Evolutionary conservation across 2,329 filamentous ascomycete genomes (phyloP), one percentile per base, ranked within the genome.

Genomic region (Apiospora malaysiana): DNA sequence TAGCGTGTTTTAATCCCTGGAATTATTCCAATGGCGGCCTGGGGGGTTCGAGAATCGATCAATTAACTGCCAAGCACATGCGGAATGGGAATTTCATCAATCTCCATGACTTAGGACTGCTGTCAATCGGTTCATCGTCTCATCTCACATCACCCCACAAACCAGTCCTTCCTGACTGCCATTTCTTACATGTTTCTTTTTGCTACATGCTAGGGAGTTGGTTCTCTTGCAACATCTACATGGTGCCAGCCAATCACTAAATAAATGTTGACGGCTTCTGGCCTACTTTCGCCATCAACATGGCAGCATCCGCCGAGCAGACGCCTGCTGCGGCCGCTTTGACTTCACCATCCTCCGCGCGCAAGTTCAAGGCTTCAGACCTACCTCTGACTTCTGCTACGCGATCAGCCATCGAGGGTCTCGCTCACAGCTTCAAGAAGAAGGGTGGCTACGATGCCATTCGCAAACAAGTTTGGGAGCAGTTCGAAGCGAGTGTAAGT

Each of bases 401-500:
- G 69, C 87, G 92, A 74, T 87, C 88, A 1, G 90, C 91, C 1
- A 94, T 95, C 70, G 93, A 95, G 76, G 88, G 87, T 21, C 87
- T 95, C 27, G 89, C 93, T n/a, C 91, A 93, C 78, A 91, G 88
- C 14, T 95, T 95, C 83, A 95, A 95, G 82, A 95, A 95, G 83
- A 94, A 94, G 81, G 93, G 93, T 72, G 92, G 92, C 71, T 96
- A 95, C 78, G 93, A 96, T 81, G 84, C 87, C 18, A 88, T 95
- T 73, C 90, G 93, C 72, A 95, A 94, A 79, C 88, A 93, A 76
- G 87, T 93, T 14, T 94, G 93, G 88, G 89, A 92, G 65, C 90
- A 93, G 71, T 93, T 94, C 75, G 89, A 91, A 77, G 87, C 88
- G 42, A 91, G 90, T 75, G 92, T 94, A 86, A 71, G 87, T 75